Base-by-base conservation (phyloP, 179 eudicot genomes). In the Drosera spatulata region DNA sequence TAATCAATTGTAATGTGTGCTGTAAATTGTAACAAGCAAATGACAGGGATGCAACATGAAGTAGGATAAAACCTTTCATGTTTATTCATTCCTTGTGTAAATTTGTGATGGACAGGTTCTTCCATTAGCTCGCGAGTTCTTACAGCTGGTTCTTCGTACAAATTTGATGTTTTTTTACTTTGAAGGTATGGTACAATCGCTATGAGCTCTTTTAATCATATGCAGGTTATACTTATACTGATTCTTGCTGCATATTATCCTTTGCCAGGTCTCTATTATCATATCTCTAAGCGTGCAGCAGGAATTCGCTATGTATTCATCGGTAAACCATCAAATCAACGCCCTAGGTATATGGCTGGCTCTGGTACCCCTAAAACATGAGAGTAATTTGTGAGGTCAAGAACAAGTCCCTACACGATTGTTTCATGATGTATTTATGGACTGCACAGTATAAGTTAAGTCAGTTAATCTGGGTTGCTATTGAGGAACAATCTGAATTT, bases 91-190 rank as follows among this genome's bases (percentile, higher is more conserved):
- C 40, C 38, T 5, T 58, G 10, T 58, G 1, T 41, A 65, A 14
- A 68, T 56, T 14, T 60, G 13, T 55, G 58, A 13, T 64, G 11
- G 52, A 47, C 85, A 93, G 99, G 68, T 83, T 76, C 85, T 85
- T 70, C 99, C 99, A 56, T 63, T 80, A 43, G 91, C 77, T 52
- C 95, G 91, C 42, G 97, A 90, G 63, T 46, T 78, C 64, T 77
- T 87, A 71, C 93, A 83, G 73, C 68, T 91, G 80, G 58, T 87
- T 77, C 80, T 90, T 68, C 96, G 96, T 47, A 68, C 96, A 50
- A 94, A 94, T 69, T 91, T 94, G 50, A 94, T 94, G 99, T 80
- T 94, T 75, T 94, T 94, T 78, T 94, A 94, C 82, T 94, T 94
- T 71, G 97, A 94, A 94, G 99, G 99, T 94, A 63, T 44, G 38